Evolutionary conservation across 176 grass and related monocot species (phyloP), one percentile per base, ranked within the genome.

Genomic region (Pharus latifolius): DNA sequence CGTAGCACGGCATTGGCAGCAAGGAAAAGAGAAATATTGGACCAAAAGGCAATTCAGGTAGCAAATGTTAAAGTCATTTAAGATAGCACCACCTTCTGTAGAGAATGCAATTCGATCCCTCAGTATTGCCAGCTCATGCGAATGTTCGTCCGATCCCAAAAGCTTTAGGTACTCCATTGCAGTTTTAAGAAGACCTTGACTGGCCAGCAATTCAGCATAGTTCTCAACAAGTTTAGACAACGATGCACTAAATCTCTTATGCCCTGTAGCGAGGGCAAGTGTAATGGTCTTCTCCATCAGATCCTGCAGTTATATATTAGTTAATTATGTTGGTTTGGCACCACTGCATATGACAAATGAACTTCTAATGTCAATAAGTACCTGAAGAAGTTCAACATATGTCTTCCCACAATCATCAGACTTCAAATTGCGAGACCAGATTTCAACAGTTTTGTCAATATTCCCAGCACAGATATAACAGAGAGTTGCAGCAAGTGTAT

Each of bases 221-320:
- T 85, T 99, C 82, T 99, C 95, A 57, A 99, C 82, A 64, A 94
- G 90, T 72, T 99, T 99, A 75, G 95, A 88, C 12, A 99, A 84
- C 5, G 84, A 91, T 16, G 87, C 19, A 4, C 87, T 94, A 60
- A 99, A 94, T 35, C 79, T 89, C 54, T 95, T 99, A 79, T 94
- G 87, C 23, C 87, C 96, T 26, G 90, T 99, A 19, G 82, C 96
- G 75, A 99, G 82, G 31, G 90, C 84, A 3, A 99, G 85, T 56
- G 89, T 88, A 40, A 99, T 99, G 22, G 87, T 99, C 87, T 99
- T 99, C 67, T 99, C 96, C 90, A 99, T 99, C 74, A 99, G 88
- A 88, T 99, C 96, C 96, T 95, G 81, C 81, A 67, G 24, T 76
- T 44, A 31, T 41, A 86, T 19, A 65, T 7, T 32, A 72, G 38